Percentiles rank a stretch among this genome's conserved stretches.
Conservation (phyloP, 805 yeast genomes). For the Lipomyces oligophaga region DNA sequence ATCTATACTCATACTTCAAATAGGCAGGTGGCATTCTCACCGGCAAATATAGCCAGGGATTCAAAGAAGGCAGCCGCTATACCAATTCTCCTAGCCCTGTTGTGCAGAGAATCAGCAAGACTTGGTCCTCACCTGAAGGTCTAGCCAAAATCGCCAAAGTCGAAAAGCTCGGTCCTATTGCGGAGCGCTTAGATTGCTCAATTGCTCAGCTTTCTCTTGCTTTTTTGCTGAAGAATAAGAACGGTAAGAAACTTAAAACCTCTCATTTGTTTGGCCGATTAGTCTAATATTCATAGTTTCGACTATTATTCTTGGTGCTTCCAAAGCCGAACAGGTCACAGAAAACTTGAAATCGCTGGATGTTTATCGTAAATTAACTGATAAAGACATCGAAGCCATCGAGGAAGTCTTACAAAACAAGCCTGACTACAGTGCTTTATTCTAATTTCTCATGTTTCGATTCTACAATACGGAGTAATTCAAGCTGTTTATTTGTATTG, state of each 20-base stretch:
- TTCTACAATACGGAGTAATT: too few species aligned
- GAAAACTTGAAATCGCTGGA: slow-evolving; percentile 36
- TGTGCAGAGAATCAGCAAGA: slow-evolving; percentile 9
- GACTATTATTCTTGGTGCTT: slow-evolving; percentile 37
- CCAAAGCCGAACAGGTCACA: slow-evolving; percentile 34
- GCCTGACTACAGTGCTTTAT: slow-evolving; percentile 24
- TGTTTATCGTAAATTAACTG: slow-evolving; percentile 33
- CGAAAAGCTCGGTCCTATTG: slow-evolving; percentile 29
- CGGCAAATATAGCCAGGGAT: slow-evolving; percentile 36
- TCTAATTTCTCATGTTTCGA: background rate
- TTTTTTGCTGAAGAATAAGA: slow-evolving; percentile 34
- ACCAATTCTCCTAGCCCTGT: slow-evolving; percentile 15
- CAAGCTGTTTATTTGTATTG: too few species aligned
- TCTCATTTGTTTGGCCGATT: background rate
- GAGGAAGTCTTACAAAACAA: slow-evolving; percentile 35
- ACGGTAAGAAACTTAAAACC: slow-evolving; percentile 16
- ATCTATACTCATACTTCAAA: background rate
- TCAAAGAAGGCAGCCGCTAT: slow-evolving; percentile 32
- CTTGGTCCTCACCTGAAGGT: slow-evolving; percentile 31
- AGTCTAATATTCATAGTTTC: slow-evolving; percentile 19
- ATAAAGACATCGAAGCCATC: slow-evolving; percentile 32
- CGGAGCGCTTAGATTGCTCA: slow-evolving; percentile 33
- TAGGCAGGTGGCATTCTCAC: slow-evolving; percentile 36
- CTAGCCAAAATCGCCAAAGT: slow-evolving; percentile 32
- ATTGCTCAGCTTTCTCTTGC: slow-evolving; percentile 37